A percentile compares a stretch with the other conserved stretches of the same genome.
Conservation (phyloP, 805 yeast genomes). For the Pichia thaimueangensis region DNA sequence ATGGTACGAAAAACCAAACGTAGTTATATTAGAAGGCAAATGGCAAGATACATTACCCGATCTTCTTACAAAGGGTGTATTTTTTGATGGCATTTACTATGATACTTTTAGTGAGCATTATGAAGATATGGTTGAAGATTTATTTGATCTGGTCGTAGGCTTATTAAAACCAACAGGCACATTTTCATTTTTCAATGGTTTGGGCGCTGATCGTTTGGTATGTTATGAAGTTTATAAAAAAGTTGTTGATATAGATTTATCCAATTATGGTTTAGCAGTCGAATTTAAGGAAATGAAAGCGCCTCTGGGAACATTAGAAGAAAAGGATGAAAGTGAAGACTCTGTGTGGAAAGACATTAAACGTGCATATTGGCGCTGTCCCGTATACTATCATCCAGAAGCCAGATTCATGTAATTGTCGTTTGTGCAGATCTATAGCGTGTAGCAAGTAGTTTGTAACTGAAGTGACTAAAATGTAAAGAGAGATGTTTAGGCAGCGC, state of each 20-base stretch:
- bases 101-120: slow-evolving; percentile 94
- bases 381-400: slow-evolving; percentile 61
- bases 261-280: slow-evolving; percentile 69
- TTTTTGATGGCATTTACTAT: slow-evolving; percentile 86
- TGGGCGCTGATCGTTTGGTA: slow-evolving; percentile 71
- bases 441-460: not conserved
- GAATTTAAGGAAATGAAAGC: slow-evolving; percentile 45
- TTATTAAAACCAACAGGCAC: slow-evolving; percentile 74
- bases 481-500: no score
- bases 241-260: slow-evolving; percentile 73
- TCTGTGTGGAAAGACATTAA: slow-evolving; percentile 59
- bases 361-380: slow-evolving; percentile 64
- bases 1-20: slow-evolving; percentile 73
- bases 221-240: slow-evolving; percentile 80
- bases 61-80: slow-evolving; percentile 57
- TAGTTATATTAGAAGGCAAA: slow-evolving; percentile 74
- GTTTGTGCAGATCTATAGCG: not conserved
- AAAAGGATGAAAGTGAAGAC: slow-evolving; percentile 27
- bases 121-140: slow-evolving; percentile 69
- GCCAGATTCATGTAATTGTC: slow-evolving; percentile 33
- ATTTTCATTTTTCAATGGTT: slow-evolving; percentile 88
- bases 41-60: slow-evolving; percentile 82
- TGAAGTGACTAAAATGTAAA: no score
- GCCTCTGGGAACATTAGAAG: slow-evolving; percentile 35
- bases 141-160: slow-evolving; percentile 78